These are phyloP conservation scores for Calonectria hongkongensis DNA, from an alignment of 2,329 filamentous ascomycete genomes.

Conservation along the genomic window DNA sequence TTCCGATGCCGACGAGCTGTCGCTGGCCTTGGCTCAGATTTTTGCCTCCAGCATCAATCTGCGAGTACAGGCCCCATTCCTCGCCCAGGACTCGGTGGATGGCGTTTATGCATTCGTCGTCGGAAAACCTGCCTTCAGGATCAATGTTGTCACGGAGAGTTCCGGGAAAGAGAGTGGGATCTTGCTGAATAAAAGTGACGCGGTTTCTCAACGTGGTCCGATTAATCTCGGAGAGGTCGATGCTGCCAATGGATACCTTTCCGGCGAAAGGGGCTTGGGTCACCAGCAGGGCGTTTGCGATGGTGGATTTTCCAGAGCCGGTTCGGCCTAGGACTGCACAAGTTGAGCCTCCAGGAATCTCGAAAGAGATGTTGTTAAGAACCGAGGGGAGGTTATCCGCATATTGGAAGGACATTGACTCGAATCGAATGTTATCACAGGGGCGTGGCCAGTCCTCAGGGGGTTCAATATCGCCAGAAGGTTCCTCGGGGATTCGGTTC, in stretches of 20 bases:
- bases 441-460: slow-evolving; percentile 86
- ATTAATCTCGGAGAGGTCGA: slow-evolving; percentile 72
- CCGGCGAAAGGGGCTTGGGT: slow-evolving; percentile 72
- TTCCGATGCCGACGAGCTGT: slow-evolving; percentile 76
- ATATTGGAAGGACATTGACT: slow-evolving; percentile 86
- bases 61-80: slow-evolving; percentile 68
- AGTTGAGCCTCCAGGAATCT: slow-evolving; percentile 79
- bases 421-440: slow-evolving; percentile 83
- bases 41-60: slow-evolving; percentile 75
- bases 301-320: slow-evolving; percentile 90
- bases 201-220: slow-evolving; percentile 74
- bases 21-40: slow-evolving; percentile 78
- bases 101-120: slow-evolving; percentile 69
- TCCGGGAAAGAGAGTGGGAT: slow-evolving; percentile 77
- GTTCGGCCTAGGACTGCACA: slow-evolving; percentile 87
- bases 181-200: slow-evolving; percentile 79
- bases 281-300: slow-evolving; percentile 75
- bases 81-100: slow-evolving; percentile 76
- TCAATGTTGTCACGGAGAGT: slow-evolving; percentile 80
- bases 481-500: slow-evolving; percentile 85
- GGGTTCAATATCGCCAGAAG: slow-evolving; percentile 78
- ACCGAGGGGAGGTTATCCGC: slow-evolving; percentile 86
- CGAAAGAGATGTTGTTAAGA: slow-evolving; percentile 80
- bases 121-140: slow-evolving; percentile 75
- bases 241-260: slow-evolving; percentile 71